Base-by-base conservation (phyloP, 495 filamentous ascomycete species). In the Aspergillus heteromorphus region DNA sequence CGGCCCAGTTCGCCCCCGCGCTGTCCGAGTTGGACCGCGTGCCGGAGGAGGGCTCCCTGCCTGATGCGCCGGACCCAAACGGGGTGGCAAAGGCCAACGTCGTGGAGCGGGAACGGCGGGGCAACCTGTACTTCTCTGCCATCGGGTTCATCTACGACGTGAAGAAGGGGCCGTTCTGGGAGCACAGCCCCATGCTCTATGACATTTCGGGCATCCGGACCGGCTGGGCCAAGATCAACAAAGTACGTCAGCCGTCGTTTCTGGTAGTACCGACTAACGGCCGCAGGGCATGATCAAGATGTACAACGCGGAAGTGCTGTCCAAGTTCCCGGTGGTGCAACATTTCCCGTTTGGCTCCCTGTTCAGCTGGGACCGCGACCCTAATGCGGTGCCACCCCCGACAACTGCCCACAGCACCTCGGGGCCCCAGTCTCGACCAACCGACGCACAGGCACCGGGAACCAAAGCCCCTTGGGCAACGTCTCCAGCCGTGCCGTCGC, bases 151-250 rank as follows among this genome's bases (percentile, higher is more conserved):
- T 99, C 64, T 87, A 96, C 66, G 95, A 97, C 72, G 93, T 99
- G 48, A 99, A 99, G 68, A 90, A 76, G 50, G 93, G 93, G 0
- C 93, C 95, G 1, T 99, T 99, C 70, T 97, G 93, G 95, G 93
- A 97, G 61, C 93, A 99, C 64, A 95, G 89, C 54, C 95, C 91
- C 2, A 92, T 95, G 64, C 77, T 99, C 16, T 99, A 84, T 64
- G 95, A 99, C 70, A 91, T 99, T 29, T 92, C 87, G 4, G 93
- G 93, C 16, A 83, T 99, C 53, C 82, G 79, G 53, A 81, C 87
- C 50, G 95, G 93, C 29, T 99, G 93, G 93, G 93, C 85, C 21
- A 99, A 99, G 73, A 95, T 99, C 58, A 97, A 97, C 68, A 97
- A 97, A 81, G 87, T 87, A 65, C 53, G 18, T 65, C 23, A 29